phyloP scores from a whole-genome alignment of 2,329 filamentous ascomycete genomes.

The Torrubiella hemipterigena region DNA sequence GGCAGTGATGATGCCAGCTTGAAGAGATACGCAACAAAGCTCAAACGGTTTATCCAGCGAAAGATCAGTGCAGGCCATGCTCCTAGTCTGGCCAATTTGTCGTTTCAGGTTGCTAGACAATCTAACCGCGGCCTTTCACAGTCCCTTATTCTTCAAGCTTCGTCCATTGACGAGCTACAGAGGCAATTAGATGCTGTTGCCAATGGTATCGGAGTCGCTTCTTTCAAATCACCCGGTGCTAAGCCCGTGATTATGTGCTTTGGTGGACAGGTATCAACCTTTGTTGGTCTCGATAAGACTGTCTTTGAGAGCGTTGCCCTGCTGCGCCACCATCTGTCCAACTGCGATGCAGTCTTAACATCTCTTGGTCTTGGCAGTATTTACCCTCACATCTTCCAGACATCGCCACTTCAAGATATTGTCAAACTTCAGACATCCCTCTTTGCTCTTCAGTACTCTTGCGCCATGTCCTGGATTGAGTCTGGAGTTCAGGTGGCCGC shows the following conservation, averaged over 20 bases:
- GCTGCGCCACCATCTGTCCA: constrained; percentile 11
- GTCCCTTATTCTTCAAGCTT: not conserved
- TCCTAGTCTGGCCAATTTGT: not conserved
- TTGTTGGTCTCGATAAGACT: constrained; percentile 15
- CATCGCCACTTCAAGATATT: constrained; percentile 10
- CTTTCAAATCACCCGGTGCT: no score
- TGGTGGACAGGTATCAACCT: constrained; percentile 15
- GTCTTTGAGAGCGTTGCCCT: constrained; percentile 15
- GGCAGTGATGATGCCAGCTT: constrained; percentile 3
- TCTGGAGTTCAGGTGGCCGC: constrained; percentile 38
- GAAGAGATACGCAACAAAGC: not conserved
- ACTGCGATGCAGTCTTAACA: constrained; percentile 1
- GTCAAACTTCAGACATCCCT: constrained; percentile 24
- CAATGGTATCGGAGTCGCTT: no score
- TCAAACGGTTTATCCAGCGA: not conserved
- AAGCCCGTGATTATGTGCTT: constrained; percentile 22
- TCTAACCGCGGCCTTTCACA: not conserved
- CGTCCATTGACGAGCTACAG: not conserved
- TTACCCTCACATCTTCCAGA: constrained; percentile 18
- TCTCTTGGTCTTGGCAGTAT: constrained; percentile 14
- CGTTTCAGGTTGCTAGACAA: not conserved
- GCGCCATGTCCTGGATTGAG: constrained; percentile 22
- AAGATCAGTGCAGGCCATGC: no score
- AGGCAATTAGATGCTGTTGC: no score
- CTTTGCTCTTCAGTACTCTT: constrained; percentile 26